A percentile compares a stretch with the other conserved stretches of the same genome.
Evolutionary conservation across 257 asterid genomes (phyloP).

Genomic region (Solanum peruvianum): DNA sequence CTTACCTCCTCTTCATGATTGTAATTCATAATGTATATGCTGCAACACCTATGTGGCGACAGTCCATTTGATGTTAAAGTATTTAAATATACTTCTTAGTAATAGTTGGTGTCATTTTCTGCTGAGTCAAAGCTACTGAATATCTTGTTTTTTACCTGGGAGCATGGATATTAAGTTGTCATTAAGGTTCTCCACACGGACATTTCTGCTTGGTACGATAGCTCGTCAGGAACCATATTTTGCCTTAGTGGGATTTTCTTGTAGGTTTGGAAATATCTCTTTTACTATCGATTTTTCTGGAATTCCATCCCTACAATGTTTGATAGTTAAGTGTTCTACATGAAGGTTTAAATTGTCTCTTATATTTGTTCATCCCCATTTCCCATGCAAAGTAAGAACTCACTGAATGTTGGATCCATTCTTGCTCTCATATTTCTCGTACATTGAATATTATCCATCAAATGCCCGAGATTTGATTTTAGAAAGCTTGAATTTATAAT

Average conservation of each 20-base stretch:
- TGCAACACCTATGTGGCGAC: not conserved
- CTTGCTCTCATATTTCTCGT: not conserved
- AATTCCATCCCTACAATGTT: not conserved
- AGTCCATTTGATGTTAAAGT: not conserved
- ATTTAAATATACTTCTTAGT: too few relatives aligned
- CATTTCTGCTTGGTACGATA: not conserved
- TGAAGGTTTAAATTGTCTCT: not conserved
- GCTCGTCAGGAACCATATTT: not conserved
- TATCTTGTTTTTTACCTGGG: not conserved
- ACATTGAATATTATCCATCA: not conserved
- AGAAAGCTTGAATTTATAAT: not conserved
- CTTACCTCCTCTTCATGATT: not conserved
- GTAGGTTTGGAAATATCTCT: not conserved
- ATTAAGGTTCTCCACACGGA: not conserved
- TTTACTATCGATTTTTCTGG: not conserved
- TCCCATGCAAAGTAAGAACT: not conserved
- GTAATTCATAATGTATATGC: not conserved
- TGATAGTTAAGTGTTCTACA: not conserved
- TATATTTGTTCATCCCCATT: not conserved
- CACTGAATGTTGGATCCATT: not conserved
- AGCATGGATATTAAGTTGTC: not conserved
- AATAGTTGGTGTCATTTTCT: not conserved
- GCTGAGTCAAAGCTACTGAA: not conserved
- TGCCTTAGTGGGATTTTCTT: too few relatives aligned
- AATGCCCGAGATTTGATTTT: not conserved